Percentiles rank a stretch among this genome's conserved stretches.
These are phyloP conservation scores for Aegilops longissima DNA, from an alignment of 176 grass and related monocot species.

Conservation along the genomic window DNA sequence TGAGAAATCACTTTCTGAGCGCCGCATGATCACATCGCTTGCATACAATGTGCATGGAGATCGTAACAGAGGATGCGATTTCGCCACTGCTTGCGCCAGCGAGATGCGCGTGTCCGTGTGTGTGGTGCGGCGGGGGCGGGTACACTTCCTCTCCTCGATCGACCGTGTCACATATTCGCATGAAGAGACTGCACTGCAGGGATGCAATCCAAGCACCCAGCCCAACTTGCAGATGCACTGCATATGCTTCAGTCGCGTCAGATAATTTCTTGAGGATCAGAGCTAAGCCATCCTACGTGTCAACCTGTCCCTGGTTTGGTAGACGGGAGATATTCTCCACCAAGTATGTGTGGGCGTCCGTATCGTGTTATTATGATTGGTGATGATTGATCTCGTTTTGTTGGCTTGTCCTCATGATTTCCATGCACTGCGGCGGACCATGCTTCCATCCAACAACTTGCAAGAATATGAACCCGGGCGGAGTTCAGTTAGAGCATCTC, in stretches of 20 bases:
- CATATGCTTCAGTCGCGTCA: background rate
- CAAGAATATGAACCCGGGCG: background rate
- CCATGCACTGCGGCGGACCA: background rate
- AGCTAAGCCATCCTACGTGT: background rate
- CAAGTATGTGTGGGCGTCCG: background rate
- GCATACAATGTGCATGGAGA: background rate
- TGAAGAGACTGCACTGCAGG: background rate
- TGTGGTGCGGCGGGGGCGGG: too few relatives aligned
- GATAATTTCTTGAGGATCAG: background rate
- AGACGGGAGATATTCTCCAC: background rate
- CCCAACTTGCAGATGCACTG: background rate
- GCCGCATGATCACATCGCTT: background rate
- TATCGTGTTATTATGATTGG: background rate
- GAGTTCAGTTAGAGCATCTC: background rate
- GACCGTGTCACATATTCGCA: background rate
- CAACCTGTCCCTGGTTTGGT: background rate
- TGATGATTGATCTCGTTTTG: background rate
- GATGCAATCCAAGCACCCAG: background rate
- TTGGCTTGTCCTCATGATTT: background rate
- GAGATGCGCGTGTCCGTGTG: background rate
- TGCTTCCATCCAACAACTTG: background rate
- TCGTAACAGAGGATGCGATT: background rate
- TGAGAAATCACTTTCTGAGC: slow-evolving; percentile 11
- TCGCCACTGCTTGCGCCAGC: background rate
- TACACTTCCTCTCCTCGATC: background rate